Percentiles rank a stretch among this genome's conserved stretches.
Conservation (phyloP, 2,329 filamentous ascomycete species). For the Cladosporium sp. region DNA sequence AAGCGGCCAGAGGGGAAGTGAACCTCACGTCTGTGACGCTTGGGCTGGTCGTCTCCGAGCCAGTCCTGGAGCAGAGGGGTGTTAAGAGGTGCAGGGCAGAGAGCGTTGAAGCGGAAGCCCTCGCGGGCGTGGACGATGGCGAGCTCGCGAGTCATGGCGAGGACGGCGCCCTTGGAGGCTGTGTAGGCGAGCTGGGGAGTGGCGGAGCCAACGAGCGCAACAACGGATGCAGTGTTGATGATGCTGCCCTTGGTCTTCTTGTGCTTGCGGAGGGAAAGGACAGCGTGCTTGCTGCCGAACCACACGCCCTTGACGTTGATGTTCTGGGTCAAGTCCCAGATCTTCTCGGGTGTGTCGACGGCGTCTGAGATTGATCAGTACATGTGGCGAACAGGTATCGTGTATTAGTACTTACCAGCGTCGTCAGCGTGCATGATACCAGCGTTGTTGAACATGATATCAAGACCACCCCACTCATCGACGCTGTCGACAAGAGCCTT, state of each 20-base stretch:
- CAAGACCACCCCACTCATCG: conserved; percentile 82
- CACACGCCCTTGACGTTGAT: conserved; percentile 99
- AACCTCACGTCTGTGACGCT: conserved; percentile 78
- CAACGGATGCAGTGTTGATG: conserved; percentile 90
- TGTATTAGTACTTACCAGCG: conserved; percentile 54
- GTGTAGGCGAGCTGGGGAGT: conserved; percentile 92
- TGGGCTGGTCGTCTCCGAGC: conserved; percentile 82
- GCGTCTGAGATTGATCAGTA: conserved; percentile 48
- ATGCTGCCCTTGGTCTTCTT: conserved; percentile 77
- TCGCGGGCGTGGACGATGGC: conserved; percentile 91
- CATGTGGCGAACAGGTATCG: background rate
- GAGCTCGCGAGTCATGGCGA: conserved; percentile 85
- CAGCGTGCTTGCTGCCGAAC: conserved; percentile 91
- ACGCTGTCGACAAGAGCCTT: conserved; percentile 71
- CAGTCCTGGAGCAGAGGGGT: conserved; percentile 90
- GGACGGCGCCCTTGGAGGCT: conserved; percentile 86
- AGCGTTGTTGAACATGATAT: conserved; percentile 96
- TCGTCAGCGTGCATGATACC: conserved; percentile 88
- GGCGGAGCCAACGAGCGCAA: conserved; percentile 81
- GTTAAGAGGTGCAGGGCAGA: conserved; percentile 90
- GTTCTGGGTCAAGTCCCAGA: conserved; percentile 90
- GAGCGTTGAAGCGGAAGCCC: conserved; percentile 83
- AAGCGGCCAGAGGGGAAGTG: conserved; percentile 89
- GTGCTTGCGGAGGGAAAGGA: conserved; percentile 76
- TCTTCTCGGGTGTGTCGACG: conserved; percentile 78